Percentiles rank a stretch among this genome's conserved stretches.
phyloP scores from a whole-genome alignment of 1,284 basidiomycete species.

The Ceratobasidium sp. region DNA sequence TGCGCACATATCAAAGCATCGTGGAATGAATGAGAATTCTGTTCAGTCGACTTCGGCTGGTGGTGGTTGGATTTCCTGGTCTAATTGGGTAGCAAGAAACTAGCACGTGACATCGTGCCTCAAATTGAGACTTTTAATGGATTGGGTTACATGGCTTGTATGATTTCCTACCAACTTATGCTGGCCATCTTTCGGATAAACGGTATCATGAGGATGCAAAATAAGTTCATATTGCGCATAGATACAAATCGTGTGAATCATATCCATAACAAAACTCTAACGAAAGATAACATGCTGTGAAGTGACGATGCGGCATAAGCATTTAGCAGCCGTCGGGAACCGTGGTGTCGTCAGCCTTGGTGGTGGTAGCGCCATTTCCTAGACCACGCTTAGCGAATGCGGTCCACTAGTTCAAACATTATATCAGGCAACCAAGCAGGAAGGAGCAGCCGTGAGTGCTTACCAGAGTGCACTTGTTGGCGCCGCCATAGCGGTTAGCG shows the following conservation, averaged over 20 bases:
- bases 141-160: too few relatives aligned
- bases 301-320: neutral
- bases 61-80: neutral
- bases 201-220: neutral
- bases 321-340: slow-evolving; percentile 40
- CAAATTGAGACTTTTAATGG: too few relatives aligned
- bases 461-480: slow-evolving; percentile 45
- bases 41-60: neutral
- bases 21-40: too few relatives aligned
- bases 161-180: too few relatives aligned
- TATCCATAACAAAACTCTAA: neutral
- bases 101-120: neutral
- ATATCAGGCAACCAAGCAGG: too few relatives aligned
- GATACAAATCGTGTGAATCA: neutral
- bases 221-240: neutral
- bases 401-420: neutral
- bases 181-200: neutral
- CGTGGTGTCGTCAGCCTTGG: slow-evolving; percentile 34
- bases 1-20: too few relatives aligned
- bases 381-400: slow-evolving; percentile 44
- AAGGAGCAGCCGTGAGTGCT: too few relatives aligned
- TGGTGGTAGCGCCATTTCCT: slow-evolving; percentile 34
- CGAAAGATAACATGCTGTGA: neutral
- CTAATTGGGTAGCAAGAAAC: neutral
- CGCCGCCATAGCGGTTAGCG: slow-evolving; percentile 44